Conservation (phyloP, 257 asterid genomes). For the Asclepias syriaca region DNA sequence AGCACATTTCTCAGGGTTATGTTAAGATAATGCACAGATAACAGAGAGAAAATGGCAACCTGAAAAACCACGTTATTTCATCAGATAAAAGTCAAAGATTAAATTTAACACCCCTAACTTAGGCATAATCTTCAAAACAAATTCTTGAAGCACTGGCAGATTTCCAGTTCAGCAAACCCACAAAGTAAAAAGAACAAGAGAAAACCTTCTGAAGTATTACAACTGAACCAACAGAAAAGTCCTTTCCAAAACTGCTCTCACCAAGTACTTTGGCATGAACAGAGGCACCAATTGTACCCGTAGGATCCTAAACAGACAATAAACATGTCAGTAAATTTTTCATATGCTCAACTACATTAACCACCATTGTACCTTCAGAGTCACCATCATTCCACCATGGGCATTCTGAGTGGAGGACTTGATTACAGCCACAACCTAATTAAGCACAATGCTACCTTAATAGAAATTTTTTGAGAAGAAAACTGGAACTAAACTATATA, state of each 20-base stretch:
- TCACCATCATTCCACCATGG: constrained; percentile 68
- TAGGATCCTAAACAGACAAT: constrained; percentile 60
- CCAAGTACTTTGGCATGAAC: constrained; percentile 73
- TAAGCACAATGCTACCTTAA: constrained; percentile 9
- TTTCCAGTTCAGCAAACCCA: neutral
- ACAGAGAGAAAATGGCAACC: constrained; percentile 78
- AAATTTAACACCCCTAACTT: neutral
- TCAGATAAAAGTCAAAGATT: constrained; percentile 4
- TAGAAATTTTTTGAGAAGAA: neutral
- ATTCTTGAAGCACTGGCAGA: neutral
- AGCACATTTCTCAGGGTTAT: constrained; percentile 53
- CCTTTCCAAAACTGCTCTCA: constrained; percentile 52
- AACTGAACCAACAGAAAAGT: constrained; percentile 57
- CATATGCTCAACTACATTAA: neutral
- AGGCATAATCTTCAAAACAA: neutral
- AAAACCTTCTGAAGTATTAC: constrained; percentile 71
- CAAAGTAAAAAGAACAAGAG: constrained; percentile 14
- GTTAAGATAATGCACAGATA: constrained; percentile 67
- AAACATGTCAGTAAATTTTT: constrained; percentile 23
- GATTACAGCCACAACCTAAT: constrained; percentile 77
- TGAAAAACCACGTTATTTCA: constrained; percentile 35
- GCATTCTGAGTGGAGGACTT: constrained; percentile 71
- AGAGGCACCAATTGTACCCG: constrained; percentile 76
- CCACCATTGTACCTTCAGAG: constrained; percentile 56
- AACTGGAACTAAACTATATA: neutral